Evolutionary conservation across 257 asterid species (phyloP), one percentile per base, ranked within the genome.

Genomic region (Voacanga thouarsii): DNA sequence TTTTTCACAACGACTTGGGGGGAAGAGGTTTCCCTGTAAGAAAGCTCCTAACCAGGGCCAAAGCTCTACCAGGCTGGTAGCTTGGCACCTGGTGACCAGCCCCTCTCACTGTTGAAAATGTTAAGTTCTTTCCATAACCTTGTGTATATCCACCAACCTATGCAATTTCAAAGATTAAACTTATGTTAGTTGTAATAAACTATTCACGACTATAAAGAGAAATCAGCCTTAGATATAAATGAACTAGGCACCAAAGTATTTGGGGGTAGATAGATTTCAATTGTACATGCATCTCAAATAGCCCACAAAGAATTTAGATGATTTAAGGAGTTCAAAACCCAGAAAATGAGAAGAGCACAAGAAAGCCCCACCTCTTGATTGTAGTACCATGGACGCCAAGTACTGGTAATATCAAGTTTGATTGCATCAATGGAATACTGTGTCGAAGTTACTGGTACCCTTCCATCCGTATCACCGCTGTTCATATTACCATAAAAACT

Each of bases 401-500:
- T 21, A 39, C 67, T 33, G 1, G 70, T 55, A 0, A 80, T 74
- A 2, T 45, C 66, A 41, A 80, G 77, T 15, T 80, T 75, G 56
- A 80, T 80, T 12, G 53, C 83, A 23, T 75, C 23, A 11, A 75
- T 75, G 12, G 83, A 80, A 45, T 64, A 74, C 51, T 75, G 70
- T 8, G 83, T 18, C 43, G 83, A 80, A 28, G 83, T 80, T 28
- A 80, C 83, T 4, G 83, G 80, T 10, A 80, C 83, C 19, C 80
- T 75, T 80, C 80, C 80, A 80, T 80, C 83, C 9, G 30, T 69
- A 24, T 80, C 83, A 19, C 83, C 83, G 23, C 83, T 75, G 72
- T 37, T 59, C 1, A n/a, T 16, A 53, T 37, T 1, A 1, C 2
- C 12, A 30, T 33, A 12, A 70, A 28, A 15, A 14, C 6, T 6